These are phyloP conservation scores for Tuber melanosporum DNA, from an alignment of 495 filamentous ascomycete genomes.

Conservation along the genomic window DNA sequence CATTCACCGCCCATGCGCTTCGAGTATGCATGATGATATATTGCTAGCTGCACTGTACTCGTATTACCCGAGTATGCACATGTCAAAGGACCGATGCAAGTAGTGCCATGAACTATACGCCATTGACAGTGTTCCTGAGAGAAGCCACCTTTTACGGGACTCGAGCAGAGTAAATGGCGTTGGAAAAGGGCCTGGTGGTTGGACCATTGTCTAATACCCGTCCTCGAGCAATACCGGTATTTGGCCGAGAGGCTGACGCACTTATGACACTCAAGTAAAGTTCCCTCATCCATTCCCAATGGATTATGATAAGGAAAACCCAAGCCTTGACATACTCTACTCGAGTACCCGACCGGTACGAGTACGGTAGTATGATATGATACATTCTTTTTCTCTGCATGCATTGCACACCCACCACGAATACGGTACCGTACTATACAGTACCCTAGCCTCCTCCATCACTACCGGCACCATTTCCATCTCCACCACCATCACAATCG, in stretches of 20 bases:
- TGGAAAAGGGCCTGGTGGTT: background rate
- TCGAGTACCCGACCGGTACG: no score
- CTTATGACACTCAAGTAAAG: background rate
- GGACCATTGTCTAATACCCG: background rate
- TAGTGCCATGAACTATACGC: background rate
- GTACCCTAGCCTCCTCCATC: no score
- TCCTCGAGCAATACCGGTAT: no score
- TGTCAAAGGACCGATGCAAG: background rate
- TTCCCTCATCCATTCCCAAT: background rate
- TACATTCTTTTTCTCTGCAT: background rate
- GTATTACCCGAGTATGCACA: background rate
- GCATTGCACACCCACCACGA: background rate
- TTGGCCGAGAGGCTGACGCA: background rate
- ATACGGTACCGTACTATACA: no score
- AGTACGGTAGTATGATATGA: no score
- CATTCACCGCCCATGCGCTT: background rate
- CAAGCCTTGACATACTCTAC: background rate
- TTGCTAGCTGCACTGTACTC: background rate
- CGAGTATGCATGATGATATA: background rate
- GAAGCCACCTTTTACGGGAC: background rate
- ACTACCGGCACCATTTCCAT: background rate
- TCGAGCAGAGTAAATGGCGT: background rate
- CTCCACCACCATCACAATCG: background rate
- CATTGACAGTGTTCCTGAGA: slow-evolving; percentile 4
- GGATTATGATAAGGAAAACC: background rate